Conservation (phyloP, 371 early-diverging fungal genomes). For the Entomophthora muscae region DNA sequence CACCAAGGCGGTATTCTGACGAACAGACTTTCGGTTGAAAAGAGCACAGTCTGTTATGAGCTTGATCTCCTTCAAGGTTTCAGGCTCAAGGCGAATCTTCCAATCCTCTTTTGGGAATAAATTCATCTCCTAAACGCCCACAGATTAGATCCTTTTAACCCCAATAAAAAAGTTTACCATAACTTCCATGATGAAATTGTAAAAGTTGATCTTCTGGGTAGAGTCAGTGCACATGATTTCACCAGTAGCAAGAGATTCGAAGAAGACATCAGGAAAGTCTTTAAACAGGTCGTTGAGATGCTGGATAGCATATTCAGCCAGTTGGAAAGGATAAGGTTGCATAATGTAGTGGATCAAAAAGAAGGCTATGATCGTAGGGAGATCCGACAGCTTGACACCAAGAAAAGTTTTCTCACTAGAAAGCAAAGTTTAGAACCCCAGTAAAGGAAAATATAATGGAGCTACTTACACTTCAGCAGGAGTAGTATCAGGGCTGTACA, state of each 20-base stretch:
- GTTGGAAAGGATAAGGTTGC: background rate
- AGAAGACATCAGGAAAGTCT: background rate
- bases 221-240: background rate
- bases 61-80: background rate
- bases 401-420: too few species aligned
- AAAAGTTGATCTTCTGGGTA: background rate
- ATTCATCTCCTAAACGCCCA: background rate
- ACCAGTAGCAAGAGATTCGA: background rate
- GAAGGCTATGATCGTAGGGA: background rate
- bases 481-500: too few species aligned
- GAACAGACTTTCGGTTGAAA: background rate
- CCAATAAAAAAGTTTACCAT: background rate
- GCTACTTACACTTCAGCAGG: too few species aligned
- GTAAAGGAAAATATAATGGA: too few species aligned
- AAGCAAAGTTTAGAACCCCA: too few species aligned
- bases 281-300: background rate
- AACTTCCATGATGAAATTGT: background rate
- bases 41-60: background rate
- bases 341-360: background rate
- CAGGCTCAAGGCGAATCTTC: background rate
- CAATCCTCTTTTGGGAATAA: background rate
- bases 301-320: background rate
- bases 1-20: background rate
- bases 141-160: background rate
- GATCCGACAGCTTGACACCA: too few species aligned